These are phyloP conservation scores for Penicillium lagena DNA, from an alignment of 495 filamentous ascomycete species.

Conservation along the genomic window DNA sequence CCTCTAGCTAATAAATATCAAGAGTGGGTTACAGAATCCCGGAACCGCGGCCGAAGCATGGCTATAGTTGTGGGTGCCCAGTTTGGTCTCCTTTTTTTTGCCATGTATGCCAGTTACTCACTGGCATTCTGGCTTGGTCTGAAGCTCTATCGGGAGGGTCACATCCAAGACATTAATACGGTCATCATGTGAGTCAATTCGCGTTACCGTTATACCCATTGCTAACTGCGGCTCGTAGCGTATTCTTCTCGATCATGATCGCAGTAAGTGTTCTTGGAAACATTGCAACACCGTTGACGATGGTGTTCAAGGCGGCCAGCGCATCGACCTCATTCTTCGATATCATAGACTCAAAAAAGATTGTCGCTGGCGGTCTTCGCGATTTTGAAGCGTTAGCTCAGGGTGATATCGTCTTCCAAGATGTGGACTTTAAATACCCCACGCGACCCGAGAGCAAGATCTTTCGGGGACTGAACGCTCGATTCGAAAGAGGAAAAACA, in stretches of 20 bases:
- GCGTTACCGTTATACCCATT: constrained; percentile 1
- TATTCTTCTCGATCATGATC: constrained; percentile 39
- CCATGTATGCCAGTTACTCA: constrained; percentile 40
- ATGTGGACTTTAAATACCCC: constrained; percentile 58
- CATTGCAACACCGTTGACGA: constrained; percentile 38
- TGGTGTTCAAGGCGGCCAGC: constrained; percentile 39
- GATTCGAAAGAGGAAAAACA: constrained; percentile 38
- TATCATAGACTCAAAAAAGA: constrained; percentile 39
- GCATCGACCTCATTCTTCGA: constrained; percentile 38
- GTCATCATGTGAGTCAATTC: constrained; percentile 41
- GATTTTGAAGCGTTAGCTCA: constrained; percentile 11
- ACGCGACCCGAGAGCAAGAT: constrained; percentile 33
- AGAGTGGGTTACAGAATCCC: constrained; percentile 52
- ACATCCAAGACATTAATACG: constrained; percentile 34
- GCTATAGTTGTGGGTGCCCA: constrained; percentile 20
- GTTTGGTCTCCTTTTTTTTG: constrained; percentile 27
- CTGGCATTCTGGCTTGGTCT: constrained; percentile 49
- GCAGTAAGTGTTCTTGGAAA: constrained; percentile 18
- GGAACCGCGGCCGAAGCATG: constrained; percentile 39
- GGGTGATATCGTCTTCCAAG: constrained; percentile 50
- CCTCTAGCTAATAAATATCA: constrained; percentile 31
- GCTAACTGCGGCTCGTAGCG: constrained; percentile 22
- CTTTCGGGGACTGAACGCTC: constrained; percentile 33
- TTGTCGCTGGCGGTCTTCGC: constrained; percentile 25
- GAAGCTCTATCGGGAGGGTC: constrained; percentile 28